Evolutionary conservation across 805 yeast genomes (phyloP).

Genomic region (Suhomyces pyralidae): DNA sequence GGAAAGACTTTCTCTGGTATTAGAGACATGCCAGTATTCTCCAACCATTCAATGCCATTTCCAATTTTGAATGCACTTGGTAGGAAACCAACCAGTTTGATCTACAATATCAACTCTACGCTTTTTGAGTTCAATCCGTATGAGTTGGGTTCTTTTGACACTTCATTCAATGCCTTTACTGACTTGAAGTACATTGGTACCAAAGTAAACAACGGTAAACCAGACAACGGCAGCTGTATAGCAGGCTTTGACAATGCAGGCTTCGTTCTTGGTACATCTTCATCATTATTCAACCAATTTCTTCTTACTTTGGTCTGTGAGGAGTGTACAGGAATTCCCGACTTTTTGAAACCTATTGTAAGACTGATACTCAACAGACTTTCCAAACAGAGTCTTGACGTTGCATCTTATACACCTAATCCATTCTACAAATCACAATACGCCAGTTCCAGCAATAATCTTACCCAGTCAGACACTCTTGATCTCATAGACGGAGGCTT

Average conservation of each 20-base stretch:
- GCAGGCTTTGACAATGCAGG: slow-evolving; percentile 41
- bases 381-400: slow-evolving; percentile 25
- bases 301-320: slow-evolving; percentile 35
- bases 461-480: slow-evolving; percentile 28
- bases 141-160: slow-evolving; percentile 43
- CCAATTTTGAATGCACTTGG: slow-evolving; percentile 38
- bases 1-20: slow-evolving; percentile 34
- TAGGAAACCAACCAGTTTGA: slow-evolving; percentile 30
- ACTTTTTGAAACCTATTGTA: slow-evolving; percentile 23
- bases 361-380: slow-evolving; percentile 23
- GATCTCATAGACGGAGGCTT: slow-evolving; percentile 39
- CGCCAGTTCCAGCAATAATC: slow-evolving; percentile 21
- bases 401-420: slow-evolving; percentile 36
- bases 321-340: slow-evolving; percentile 23
- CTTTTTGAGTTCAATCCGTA: slow-evolving; percentile 41
- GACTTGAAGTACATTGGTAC: slow-evolving; percentile 39
- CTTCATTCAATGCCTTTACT: slow-evolving; percentile 36
- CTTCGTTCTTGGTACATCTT: slow-evolving; percentile 37
- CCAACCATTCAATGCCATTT: slow-evolving; percentile 40
- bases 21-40: slow-evolving; percentile 22
- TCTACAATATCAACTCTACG: slow-evolving; percentile 34
- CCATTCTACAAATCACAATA: slow-evolving; percentile 33
- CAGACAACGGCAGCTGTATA: slow-evolving; percentile 24
- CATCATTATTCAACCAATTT: slow-evolving; percentile 38
- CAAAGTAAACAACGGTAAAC: slow-evolving; percentile 28